Conservation (phyloP, 2,329 filamentous ascomycete genomes). For the Penicillium oxalicum region DNA sequence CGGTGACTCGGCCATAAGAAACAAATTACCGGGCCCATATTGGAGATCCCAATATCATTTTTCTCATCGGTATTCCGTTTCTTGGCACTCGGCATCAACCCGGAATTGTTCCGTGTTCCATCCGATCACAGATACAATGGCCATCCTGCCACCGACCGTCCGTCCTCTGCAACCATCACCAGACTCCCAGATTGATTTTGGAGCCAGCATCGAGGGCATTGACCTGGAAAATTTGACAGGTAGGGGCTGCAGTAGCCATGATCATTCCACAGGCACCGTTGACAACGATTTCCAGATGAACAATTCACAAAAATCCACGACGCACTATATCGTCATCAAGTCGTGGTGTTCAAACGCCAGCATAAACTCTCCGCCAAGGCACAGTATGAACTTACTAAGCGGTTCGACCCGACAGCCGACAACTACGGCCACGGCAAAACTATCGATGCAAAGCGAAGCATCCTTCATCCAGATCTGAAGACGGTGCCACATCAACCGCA, state of each 20-base stretch:
- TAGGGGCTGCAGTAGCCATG: slow-evolving; percentile 33
- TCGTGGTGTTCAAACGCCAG: slow-evolving; percentile 67
- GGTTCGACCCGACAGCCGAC: slow-evolving; percentile 61
- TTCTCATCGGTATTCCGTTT: background rate
- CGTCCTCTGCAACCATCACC: slow-evolving; percentile 19
- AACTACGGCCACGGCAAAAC: slow-evolving; percentile 73
- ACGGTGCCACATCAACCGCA: slow-evolving; percentile 75
- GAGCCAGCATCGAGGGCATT: slow-evolving; percentile 53
- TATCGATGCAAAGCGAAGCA: slow-evolving; percentile 57
- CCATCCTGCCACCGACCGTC: slow-evolving; percentile 15
- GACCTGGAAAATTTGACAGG: slow-evolving; percentile 59
- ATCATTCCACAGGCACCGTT: background rate
- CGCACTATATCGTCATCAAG: slow-evolving; percentile 62
- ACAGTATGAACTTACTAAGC: slow-evolving; percentile 67
- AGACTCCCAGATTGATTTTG: slow-evolving; percentile 50
- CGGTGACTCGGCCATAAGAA: background rate
- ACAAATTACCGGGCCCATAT: background rate
- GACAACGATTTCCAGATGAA: slow-evolving; percentile 43
- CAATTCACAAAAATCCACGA: slow-evolving; percentile 60
- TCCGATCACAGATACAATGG: slow-evolving; percentile 2
- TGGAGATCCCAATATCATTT: slow-evolving; percentile 11
- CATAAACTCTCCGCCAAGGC: slow-evolving; percentile 58
- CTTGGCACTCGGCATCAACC: background rate
- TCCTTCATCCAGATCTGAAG: slow-evolving; percentile 73
- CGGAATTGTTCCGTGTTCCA: too few relatives aligned